Conservation (phyloP, 2,329 filamentous ascomycete species). For the Setomelanomma holmii region DNA sequence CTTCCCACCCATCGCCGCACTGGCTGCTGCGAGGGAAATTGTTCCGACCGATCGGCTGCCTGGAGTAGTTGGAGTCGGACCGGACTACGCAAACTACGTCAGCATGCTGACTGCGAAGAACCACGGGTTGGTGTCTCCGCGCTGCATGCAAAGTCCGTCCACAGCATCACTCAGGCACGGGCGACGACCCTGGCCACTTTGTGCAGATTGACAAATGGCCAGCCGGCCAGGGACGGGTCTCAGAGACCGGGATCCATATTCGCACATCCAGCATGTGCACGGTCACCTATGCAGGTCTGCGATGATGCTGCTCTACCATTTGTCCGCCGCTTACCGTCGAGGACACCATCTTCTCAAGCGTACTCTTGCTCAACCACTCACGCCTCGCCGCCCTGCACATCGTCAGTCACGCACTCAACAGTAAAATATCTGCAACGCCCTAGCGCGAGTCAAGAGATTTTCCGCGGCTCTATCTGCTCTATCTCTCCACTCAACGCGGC, state of each 20-base stretch:
- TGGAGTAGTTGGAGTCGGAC: no score
- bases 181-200: background rate
- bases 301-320: background rate
- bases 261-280: background rate
- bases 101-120: background rate
- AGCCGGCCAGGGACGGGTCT: background rate
- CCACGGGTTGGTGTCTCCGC: background rate
- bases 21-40: background rate
- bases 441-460: slow-evolving; percentile 2
- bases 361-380: slow-evolving; percentile 5
- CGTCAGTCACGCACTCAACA: slow-evolving; percentile 6
- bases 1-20: background rate
- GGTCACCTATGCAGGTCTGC: background rate
- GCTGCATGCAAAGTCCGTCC: background rate
- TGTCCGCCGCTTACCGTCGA: background rate
- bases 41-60: background rate
- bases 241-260: background rate
- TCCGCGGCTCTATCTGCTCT: background rate
- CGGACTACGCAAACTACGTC: no score
- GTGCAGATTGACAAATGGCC: background rate
- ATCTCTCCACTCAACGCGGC: slow-evolving; percentile 4
- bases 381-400: background rate
- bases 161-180: background rate
- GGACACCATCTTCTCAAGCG: slow-evolving; percentile 1
- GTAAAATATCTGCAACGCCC: slow-evolving; percentile 9